These are phyloP conservation scores for Trichoderma pleuroti DNA, from an alignment of 2,329 filamentous ascomycete species.

Conservation along the genomic window DNA sequence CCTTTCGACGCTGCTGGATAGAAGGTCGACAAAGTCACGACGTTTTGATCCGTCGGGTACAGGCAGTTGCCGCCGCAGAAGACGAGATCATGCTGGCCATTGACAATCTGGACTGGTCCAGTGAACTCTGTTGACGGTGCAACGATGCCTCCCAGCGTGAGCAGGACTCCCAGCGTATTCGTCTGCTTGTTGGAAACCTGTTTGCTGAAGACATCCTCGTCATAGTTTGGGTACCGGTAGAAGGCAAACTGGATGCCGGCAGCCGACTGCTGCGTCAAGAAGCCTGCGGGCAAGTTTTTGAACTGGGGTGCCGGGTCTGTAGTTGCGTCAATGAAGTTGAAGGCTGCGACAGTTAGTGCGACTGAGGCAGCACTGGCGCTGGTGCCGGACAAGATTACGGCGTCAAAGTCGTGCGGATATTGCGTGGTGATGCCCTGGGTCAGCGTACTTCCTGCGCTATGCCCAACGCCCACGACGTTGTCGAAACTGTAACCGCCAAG, in stretches of 20 bases:
- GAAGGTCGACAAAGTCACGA: neutral
- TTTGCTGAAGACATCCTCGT: neutral
- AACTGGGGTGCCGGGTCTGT: constrained; percentile 1
- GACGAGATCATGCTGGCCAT: neutral
- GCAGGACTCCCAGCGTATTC: constrained; percentile 2
- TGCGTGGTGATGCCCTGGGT: constrained; percentile 5
- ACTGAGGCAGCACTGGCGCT: constrained; percentile 5
- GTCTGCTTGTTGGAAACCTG: constrained; percentile 3
- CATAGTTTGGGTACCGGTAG: constrained; percentile 3
- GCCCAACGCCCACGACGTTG: neutral
- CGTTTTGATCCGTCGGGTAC: neutral
- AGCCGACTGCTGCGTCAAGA: constrained; percentile 4
- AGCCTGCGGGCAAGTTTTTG: neutral
- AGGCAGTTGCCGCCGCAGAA: constrained; percentile 8
- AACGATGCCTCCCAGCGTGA: constrained; percentile 3
- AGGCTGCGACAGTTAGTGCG: neutral
- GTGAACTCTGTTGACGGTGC: constrained; percentile 4
- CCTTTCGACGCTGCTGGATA: neutral
- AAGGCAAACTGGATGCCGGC: constrained; percentile 5
- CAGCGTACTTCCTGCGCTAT: constrained; percentile 1
- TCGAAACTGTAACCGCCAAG: neutral
- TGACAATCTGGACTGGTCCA: neutral
- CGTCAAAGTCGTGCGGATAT: neutral
- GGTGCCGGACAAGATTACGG: neutral
- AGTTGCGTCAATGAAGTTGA: constrained; percentile 1